A percentile compares a stretch with the other conserved stretches of the same genome.
Conservation (phyloP, 2,329 filamentous ascomycete genomes). For the Parasarocladium wereldwijsianum region DNA sequence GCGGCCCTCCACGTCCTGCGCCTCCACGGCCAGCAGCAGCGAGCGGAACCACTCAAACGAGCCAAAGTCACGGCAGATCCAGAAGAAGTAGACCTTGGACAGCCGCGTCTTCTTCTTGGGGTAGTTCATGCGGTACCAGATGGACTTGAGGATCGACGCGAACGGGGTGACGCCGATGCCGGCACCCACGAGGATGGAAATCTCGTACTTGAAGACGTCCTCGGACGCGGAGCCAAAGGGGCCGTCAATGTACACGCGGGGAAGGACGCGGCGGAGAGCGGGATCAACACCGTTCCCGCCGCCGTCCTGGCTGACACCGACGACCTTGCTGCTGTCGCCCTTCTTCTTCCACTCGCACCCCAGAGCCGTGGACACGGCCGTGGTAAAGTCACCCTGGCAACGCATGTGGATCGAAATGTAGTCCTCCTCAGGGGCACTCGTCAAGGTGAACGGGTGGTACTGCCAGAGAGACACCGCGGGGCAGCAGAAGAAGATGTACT, state of each 20-base stretch:
- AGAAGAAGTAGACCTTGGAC: constrained; percentile 84
- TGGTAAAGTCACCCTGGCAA: constrained; percentile 71
- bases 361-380: constrained; percentile 50
- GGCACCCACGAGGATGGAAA: constrained; percentile 64
- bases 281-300: constrained; percentile 48
- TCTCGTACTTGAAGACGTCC: constrained; percentile 81
- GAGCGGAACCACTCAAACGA: constrained; percentile 86
- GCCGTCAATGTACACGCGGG: constrained; percentile 69
- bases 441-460: constrained; percentile 78
- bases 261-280: constrained; percentile 56
- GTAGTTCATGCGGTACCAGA: constrained; percentile 90
- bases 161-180: constrained; percentile 81
- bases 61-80: constrained; percentile 78
- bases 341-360: constrained; percentile 58
- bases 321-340: constrained; percentile 43
- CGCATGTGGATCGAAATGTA: constrained; percentile 81
- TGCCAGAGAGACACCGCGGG: constrained; percentile 78
- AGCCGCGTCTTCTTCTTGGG: constrained; percentile 65
- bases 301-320: constrained; percentile 42
- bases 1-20: constrained; percentile 67
- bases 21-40: constrained; percentile 69
- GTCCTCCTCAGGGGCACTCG: constrained; percentile 76
- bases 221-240: constrained; percentile 78
- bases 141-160: constrained; percentile 75
- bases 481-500: constrained; percentile 84